Percentiles rank a stretch among this genome's conserved stretches.
Evolutionary conservation across 345 rosid genomes (phyloP).

Genomic region (Passiflora organensis): DNA sequence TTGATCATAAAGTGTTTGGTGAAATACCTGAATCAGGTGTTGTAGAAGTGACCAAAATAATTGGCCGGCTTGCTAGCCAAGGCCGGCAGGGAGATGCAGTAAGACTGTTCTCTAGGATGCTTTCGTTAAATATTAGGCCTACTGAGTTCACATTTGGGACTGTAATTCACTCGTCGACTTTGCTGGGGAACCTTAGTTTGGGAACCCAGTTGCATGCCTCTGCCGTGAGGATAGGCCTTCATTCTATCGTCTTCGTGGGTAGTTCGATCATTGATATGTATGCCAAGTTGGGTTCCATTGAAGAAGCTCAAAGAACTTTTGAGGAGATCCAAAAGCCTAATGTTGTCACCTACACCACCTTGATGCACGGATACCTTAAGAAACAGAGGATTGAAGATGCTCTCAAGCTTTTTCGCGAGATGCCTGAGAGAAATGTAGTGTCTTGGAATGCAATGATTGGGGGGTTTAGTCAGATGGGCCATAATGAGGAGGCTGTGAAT

Average conservation of each 20-base stretch:
- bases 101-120: slow-evolving; percentile 44
- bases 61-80: slow-evolving; percentile 44
- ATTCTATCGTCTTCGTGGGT: slow-evolving; percentile 65
- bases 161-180: slow-evolving; percentile 46
- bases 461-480: slow-evolving; percentile 71
- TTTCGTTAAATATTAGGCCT: slow-evolving; percentile 46
- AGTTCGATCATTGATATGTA: slow-evolving; percentile 57
- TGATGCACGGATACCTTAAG: slow-evolving; percentile 57
- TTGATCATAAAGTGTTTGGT: slow-evolving; percentile 36
- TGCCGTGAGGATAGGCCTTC: slow-evolving; percentile 55
- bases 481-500: slow-evolving; percentile 70
- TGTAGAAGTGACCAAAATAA: slow-evolving; percentile 47
- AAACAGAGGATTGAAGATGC: slow-evolving; percentile 44
- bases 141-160: slow-evolving; percentile 74
- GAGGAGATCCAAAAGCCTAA: slow-evolving; percentile 56
- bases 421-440: slow-evolving; percentile 68
- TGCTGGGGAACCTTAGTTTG: slow-evolving; percentile 32
- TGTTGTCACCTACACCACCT: slow-evolving; percentile 61
- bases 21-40: slow-evolving; percentile 46
- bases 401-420: slow-evolving; percentile 34
- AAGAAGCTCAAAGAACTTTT: slow-evolving; percentile 51
- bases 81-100: slow-evolving; percentile 41
- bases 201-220: slow-evolving; percentile 60
- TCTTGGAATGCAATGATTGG: slow-evolving; percentile 80
- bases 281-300: slow-evolving; percentile 46